phyloP scores from a whole-genome alignment of 495 filamentous ascomycete species.

The Letharia lupina region DNA sequence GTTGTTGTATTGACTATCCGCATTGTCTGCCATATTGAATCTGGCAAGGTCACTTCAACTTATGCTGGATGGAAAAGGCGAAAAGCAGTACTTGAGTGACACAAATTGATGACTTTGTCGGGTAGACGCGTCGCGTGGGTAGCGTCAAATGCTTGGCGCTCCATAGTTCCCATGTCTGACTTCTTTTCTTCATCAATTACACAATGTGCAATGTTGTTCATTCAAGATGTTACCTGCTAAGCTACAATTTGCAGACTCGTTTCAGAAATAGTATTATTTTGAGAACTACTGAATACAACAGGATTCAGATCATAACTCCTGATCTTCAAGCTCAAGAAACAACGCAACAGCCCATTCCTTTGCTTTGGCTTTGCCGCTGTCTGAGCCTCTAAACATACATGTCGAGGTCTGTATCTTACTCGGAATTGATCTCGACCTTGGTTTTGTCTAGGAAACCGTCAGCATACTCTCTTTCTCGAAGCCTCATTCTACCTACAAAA shows the following conservation, averaged over 20 bases:
- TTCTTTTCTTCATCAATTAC: background rate
- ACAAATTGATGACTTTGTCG: background rate
- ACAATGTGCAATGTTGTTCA: background rate
- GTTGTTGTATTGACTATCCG: constrained; percentile 45
- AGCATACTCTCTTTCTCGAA: background rate
- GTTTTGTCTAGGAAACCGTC: constrained; percentile 32
- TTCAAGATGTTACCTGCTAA: background rate
- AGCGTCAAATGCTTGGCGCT: background rate
- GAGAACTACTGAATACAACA: background rate
- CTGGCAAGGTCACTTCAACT: background rate
- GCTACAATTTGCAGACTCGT: background rate
- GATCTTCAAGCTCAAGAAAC: background rate
- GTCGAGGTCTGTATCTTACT: constrained; percentile 15
- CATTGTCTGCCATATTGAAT: constrained; percentile 21
- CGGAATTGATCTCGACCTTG: constrained; percentile 35
- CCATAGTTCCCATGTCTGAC: background rate
- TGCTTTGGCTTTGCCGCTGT: constrained; percentile 8
- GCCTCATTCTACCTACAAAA: constrained; percentile 44
- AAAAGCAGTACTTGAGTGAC: background rate
- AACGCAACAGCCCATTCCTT: constrained; percentile 2
- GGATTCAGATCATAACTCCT: background rate
- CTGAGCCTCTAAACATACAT: background rate
- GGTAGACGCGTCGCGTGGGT: background rate
- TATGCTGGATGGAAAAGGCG: background rate
- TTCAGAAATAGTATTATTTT: background rate